phyloP scores from a whole-genome alignment of 2,329 filamentous ascomycete species.

The Alternaria sp. region DNA sequence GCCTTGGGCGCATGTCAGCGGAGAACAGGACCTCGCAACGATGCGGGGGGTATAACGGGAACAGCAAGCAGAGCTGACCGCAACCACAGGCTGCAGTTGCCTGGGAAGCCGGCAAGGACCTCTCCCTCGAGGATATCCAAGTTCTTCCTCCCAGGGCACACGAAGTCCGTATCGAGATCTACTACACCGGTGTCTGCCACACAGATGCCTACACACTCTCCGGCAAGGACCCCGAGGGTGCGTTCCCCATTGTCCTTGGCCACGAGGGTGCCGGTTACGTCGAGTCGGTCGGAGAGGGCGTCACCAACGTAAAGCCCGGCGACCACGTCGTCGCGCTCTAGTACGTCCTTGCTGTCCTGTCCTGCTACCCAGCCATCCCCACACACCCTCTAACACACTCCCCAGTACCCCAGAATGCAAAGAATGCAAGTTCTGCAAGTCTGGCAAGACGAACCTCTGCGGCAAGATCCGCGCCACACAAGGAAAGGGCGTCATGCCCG shows the following conservation, averaged over 20 bases:
- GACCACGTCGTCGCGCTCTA: slow-evolving; percentile 74
- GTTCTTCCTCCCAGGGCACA: slow-evolving; percentile 87
- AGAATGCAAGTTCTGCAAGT: slow-evolving; percentile 99
- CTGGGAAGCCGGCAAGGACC: slow-evolving; percentile 92
- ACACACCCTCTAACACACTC: slow-evolving; percentile 29
- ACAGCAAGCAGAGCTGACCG: slow-evolving; percentile 27
- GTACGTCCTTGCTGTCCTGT: slow-evolving; percentile 32
- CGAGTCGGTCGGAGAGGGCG: slow-evolving; percentile 79
- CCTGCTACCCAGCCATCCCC: neutral
- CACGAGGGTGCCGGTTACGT: slow-evolving; percentile 56
- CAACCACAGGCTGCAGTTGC: slow-evolving; percentile 80
- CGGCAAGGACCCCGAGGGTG: slow-evolving; percentile 92
- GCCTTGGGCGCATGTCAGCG: slow-evolving; percentile 19
- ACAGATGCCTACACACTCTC: slow-evolving; percentile 71
- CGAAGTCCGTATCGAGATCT: slow-evolving; percentile 96
- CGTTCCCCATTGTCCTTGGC: slow-evolving; percentile 55
- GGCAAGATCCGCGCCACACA: slow-evolving; percentile 98
- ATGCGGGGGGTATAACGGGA: neutral
- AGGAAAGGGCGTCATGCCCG: slow-evolving; percentile 95
- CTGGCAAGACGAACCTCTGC: slow-evolving; percentile 98
- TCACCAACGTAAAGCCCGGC: slow-evolving; percentile 91
- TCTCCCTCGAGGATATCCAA: slow-evolving; percentile 90
- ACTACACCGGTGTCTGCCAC: slow-evolving; percentile 99
- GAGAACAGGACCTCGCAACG: slow-evolving; percentile 5
- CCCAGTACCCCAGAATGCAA: slow-evolving; percentile 90